phyloP scores from a whole-genome alignment of 2,329 filamentous ascomycete genomes.

The Aureobasidium pullulans region DNA sequence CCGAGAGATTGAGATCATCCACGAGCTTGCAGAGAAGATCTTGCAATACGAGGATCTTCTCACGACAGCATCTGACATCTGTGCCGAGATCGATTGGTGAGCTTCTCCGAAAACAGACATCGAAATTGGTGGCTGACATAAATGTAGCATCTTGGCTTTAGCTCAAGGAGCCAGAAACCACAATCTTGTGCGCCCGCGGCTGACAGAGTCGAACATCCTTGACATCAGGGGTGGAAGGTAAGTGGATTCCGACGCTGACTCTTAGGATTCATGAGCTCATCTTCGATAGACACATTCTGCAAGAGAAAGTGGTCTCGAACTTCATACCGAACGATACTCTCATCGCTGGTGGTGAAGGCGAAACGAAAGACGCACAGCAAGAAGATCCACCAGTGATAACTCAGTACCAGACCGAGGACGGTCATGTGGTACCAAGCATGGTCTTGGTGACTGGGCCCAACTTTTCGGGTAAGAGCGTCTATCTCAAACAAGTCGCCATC shows the following conservation, averaged over 20 bases:
- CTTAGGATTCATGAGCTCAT: constrained; percentile 9
- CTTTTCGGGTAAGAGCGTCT: constrained; percentile 93
- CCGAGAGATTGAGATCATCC: constrained; percentile 80
- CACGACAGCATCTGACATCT: constrained; percentile 63
- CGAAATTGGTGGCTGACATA: constrained; percentile 17
- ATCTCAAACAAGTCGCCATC: constrained; percentile 84
- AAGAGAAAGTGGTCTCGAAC: constrained; percentile 71
- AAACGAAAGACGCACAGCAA: constrained; percentile 4
- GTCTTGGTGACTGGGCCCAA: constrained; percentile 87
- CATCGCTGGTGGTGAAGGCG: constrained; percentile 54
- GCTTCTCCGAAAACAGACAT: neutral
- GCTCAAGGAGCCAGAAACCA: constrained; percentile 70
- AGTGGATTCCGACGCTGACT: constrained; percentile 15
- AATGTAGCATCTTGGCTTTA: constrained; percentile 63
- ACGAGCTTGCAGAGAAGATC: constrained; percentile 64
- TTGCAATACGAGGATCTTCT: constrained; percentile 63
- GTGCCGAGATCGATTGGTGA: constrained; percentile 72
- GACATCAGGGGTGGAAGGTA: constrained; percentile 67
- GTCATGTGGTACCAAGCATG: constrained; percentile 50
- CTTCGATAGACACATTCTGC: constrained; percentile 60
- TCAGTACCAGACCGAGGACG: neutral
- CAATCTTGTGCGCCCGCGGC: constrained; percentile 59
- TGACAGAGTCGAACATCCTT: constrained; percentile 64
- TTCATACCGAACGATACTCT: constrained; percentile 78
- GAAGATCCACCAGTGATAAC: neutral